These are phyloP conservation scores for Erigeron canadensis DNA, from an alignment of 129 eudicot genomes.

Conservation along the genomic window DNA sequence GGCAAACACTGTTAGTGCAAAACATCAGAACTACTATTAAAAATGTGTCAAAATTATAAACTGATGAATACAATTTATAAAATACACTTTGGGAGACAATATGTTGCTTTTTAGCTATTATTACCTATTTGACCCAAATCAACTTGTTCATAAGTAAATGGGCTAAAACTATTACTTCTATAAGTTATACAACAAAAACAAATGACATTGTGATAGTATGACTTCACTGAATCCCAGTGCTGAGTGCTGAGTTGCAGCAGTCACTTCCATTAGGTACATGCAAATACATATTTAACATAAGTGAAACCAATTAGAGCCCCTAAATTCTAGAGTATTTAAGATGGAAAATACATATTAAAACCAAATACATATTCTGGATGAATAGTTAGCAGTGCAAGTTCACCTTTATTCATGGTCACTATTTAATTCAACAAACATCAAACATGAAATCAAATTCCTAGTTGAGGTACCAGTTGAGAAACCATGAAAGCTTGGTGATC, in stretches of 20 bases:
- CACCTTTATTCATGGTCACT: too few relatives aligned
- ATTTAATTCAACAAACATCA: too few relatives aligned
- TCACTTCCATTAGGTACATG: conserved; percentile 71
- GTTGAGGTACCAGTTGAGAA: too few relatives aligned
- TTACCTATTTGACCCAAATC: neutral
- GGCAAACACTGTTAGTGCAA: neutral
- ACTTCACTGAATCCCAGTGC: conserved; percentile 85
- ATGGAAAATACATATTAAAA: too few relatives aligned
- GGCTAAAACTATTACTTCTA: neutral
- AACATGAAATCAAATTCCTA: too few relatives aligned
- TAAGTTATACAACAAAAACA: neutral
- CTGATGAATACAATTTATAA: too few relatives aligned
- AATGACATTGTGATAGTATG: conserved; percentile 71
- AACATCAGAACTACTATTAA: neutral
- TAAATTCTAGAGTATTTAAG: neutral
- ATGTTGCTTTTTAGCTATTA: neutral
- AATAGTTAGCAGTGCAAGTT: too few relatives aligned
- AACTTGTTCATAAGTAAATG: neutral
- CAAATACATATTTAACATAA: conserved; percentile 2
- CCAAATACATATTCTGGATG: too few relatives aligned
- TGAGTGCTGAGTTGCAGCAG: conserved; percentile 62
- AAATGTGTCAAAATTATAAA: neutral
- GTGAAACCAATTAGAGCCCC: neutral
- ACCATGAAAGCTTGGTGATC: too few relatives aligned
- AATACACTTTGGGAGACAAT: too few relatives aligned